Base-by-base conservation (phyloP, 2,329 filamentous ascomycete genomes). In the Aspergillus japonicus region DNA sequence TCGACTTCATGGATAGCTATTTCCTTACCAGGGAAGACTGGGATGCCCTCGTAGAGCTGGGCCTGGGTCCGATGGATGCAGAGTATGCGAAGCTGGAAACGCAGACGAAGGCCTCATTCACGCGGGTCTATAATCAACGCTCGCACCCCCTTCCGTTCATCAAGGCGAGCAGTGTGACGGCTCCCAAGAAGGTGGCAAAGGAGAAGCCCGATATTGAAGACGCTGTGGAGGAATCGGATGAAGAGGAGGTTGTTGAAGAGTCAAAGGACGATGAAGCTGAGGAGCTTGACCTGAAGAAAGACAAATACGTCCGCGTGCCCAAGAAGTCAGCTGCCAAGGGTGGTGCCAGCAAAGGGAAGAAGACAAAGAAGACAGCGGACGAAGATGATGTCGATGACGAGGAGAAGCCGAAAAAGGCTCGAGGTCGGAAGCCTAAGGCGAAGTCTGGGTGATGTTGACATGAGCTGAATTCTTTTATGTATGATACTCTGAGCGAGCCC, bases 1-100 rank as follows among this genome's bases (percentile, higher is more conserved):
- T 99, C 70, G 87, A 95, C 56, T 82, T 97, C 56, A 98, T 99
- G 95, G 95, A 99, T 72, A 92, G 89, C 72, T 99, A 99, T 77
- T 99, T 89, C 75, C 81, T 99, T 59, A 98, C 95, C 0, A 89
- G 90, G 63, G 95, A 99, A 24, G 95, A 99, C 73, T 96, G 94
- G 75, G 95, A 99, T 72, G 89, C 88, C 10, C 92, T 99, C 68
- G 83, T 92, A 73, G 95, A 99, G 77, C 84, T 99, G 24, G 94
- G 93, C 6, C 85, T 99, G 14, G 95, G 94, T 4, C 86, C 88
- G 1, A 93, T 96, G 83, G 84, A 88, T 63, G 87, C 93, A 75
- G 87, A 88, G 19, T 80, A 80, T 1, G 83, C 96, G 66, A 89
- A 88, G 61, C 89, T 98, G 55, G 92, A 96, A 59, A 82, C 89